Conservation (phyloP, 768 basidiomycete species). For the Suillus bovinus region DNA sequence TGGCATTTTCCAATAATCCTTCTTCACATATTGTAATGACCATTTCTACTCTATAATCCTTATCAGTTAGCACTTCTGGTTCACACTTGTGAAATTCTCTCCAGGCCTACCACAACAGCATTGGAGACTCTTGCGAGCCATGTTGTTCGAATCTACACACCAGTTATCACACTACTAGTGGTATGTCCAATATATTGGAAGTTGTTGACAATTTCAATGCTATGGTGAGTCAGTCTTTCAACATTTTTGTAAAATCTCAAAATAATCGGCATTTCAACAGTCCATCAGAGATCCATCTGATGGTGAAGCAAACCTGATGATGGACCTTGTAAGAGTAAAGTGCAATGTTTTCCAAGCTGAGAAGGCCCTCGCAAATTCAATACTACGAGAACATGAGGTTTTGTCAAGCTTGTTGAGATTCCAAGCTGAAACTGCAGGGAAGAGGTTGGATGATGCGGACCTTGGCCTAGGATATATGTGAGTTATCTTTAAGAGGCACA, state of each 20-base stretch:
- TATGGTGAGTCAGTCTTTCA: background rate
- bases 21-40: background rate
- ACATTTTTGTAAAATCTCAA: no score
- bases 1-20: background rate
- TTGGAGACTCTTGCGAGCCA: background rate
- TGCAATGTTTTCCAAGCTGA: background rate
- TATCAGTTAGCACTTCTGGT: background rate
- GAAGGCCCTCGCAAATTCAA: background rate
- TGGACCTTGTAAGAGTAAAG: background rate
- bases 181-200: background rate
- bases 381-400: background rate
- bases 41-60: background rate
- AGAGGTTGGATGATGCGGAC: no score
- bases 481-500: background rate
- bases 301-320: background rate
- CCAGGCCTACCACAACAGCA: background rate
- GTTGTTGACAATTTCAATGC: background rate
- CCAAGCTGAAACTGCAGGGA: no score
- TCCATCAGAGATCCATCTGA: background rate
- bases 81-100: background rate
- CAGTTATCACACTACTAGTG: background rate
- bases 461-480: no score
- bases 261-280: background rate
- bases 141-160: background rate
- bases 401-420: no score